phyloP scores from a whole-genome alignment of 805 yeast species.

The Kazachstania martiniae region DNA sequence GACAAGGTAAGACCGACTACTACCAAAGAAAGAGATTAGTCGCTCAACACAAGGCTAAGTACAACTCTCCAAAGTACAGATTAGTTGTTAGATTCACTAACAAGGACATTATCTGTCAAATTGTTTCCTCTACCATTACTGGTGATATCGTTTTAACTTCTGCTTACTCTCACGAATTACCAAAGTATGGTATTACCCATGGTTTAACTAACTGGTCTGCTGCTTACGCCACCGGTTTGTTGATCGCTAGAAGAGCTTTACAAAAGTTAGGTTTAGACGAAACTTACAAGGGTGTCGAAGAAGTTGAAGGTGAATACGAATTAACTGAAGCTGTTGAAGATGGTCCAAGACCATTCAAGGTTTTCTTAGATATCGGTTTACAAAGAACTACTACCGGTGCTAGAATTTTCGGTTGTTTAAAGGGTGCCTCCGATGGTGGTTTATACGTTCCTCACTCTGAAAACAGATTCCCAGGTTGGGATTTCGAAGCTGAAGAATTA shows the following conservation, averaged over 20 bases:
- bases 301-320: conserved; percentile 98
- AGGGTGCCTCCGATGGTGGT: conserved; percentile 99
- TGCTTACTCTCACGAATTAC: conserved; percentile 98
- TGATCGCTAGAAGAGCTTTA: conserved; percentile 98
- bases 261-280: conserved; percentile 97
- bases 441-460: conserved; percentile 98
- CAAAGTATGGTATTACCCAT: conserved; percentile 92
- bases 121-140: conserved; percentile 89
- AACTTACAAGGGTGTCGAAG: conserved; percentile 97
- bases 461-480: conserved; percentile 99
- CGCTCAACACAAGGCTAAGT: conserved; percentile 99
- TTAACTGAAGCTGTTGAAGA: conserved; percentile 99
- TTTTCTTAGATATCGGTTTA: conserved; percentile 96
- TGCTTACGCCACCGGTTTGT: conserved; percentile 97
- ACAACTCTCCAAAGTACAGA: conserved; percentile 99
- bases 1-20: conserved; percentile 99
- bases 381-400: conserved; percentile 99
- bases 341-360: conserved; percentile 99
- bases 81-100: conserved; percentile 99
- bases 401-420: conserved; percentile 96
- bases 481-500: conserved; percentile 94
- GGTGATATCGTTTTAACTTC: conserved; percentile 95
- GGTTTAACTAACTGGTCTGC: conserved; percentile 99
- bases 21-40: conserved; percentile 99
- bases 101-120: conserved; percentile 98